A percentile compares a stretch with the other conserved stretches of the same genome.
Conservation (phyloP, 1,284 basidiomycete species). For the Schizopora paradoxa region DNA sequence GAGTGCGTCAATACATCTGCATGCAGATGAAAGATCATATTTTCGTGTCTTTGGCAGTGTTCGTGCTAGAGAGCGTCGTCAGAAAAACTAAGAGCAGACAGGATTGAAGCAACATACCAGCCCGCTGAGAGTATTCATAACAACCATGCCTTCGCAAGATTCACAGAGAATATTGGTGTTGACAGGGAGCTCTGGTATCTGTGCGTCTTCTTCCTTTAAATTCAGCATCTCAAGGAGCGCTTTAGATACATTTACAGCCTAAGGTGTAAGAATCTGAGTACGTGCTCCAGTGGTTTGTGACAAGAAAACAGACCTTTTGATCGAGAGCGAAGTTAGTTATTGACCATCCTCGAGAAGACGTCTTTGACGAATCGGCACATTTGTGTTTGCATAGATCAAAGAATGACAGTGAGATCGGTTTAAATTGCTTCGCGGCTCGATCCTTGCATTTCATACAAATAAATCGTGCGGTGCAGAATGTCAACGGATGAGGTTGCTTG, state of each 20-base stretch:
- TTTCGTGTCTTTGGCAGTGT: conserved; percentile 58
- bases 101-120: conserved; percentile 35
- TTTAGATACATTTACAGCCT: conserved; percentile 41
- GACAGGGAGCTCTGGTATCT: conserved; percentile 24
- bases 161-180: conserved; percentile 40
- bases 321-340: conserved; percentile 49
- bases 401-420: conserved; percentile 47
- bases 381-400: conserved; percentile 50
- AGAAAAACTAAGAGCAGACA: conserved; percentile 1
- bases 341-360: conserved; percentile 38
- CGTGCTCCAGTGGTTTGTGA: background rate
- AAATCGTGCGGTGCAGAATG: conserved; percentile 55
- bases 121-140: conserved; percentile 44
- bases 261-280: conserved; percentile 2
- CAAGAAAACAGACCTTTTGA: conserved; percentile 40
- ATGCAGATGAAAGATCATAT: conserved; percentile 39
- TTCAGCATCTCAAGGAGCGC: conserved; percentile 31
- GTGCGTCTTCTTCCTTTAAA: conserved; percentile 30
- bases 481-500: conserved; percentile 46
- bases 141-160: conserved; percentile 45
- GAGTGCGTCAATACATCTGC: conserved; percentile 22
- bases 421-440: conserved; percentile 30
- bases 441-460: conserved; percentile 46
- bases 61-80: conserved; percentile 36
- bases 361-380: conserved; percentile 34